Conservation (phyloP, 2,329 filamentous ascomycete genomes). For the Plectosphaerella cucumerina region DNA sequence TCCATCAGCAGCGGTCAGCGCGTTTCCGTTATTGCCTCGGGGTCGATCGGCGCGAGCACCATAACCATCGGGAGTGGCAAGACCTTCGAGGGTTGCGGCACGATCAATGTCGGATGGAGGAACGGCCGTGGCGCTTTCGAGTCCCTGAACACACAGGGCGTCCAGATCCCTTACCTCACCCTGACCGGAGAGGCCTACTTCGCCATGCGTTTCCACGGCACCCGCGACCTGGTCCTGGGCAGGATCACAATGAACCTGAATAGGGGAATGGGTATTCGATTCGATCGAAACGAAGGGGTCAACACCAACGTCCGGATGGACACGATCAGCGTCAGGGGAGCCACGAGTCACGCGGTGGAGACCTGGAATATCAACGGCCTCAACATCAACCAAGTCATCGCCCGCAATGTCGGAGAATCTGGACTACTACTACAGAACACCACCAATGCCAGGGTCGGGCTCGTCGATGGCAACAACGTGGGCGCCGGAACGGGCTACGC, state of each 20-base stretch:
- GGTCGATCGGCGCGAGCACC: slow-evolving; percentile 49
- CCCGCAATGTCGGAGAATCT: slow-evolving; percentile 49
- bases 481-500: slow-evolving; percentile 49
- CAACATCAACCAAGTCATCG: slow-evolving; percentile 47
- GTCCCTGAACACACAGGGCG: slow-evolving; percentile 39
- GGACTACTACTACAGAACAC: slow-evolving; percentile 52
- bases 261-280: slow-evolving; percentile 51
- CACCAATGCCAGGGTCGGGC: slow-evolving; percentile 45
- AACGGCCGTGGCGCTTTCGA: slow-evolving; percentile 50
- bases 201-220: slow-evolving; percentile 51
- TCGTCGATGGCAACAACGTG: slow-evolving; percentile 54
- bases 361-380: slow-evolving; percentile 56
- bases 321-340: slow-evolving; percentile 45
- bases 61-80: slow-evolving; percentile 48
- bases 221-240: slow-evolving; percentile 41
- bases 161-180: slow-evolving; percentile 50
- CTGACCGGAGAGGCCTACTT: slow-evolving; percentile 57
- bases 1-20: slow-evolving; percentile 47
- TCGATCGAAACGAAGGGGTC: slow-evolving; percentile 48
- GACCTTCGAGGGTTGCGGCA: slow-evolving; percentile 56
- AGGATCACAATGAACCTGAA: slow-evolving; percentile 51
- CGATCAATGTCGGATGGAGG: slow-evolving; percentile 40
- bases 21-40: slow-evolving; percentile 48
- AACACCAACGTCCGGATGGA: slow-evolving; percentile 52
- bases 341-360: slow-evolving; percentile 53